A percentile compares a stretch with the other conserved stretches of the same genome.
Conservation (phyloP, 805 yeast species). For the Candida sphagnicola region DNA sequence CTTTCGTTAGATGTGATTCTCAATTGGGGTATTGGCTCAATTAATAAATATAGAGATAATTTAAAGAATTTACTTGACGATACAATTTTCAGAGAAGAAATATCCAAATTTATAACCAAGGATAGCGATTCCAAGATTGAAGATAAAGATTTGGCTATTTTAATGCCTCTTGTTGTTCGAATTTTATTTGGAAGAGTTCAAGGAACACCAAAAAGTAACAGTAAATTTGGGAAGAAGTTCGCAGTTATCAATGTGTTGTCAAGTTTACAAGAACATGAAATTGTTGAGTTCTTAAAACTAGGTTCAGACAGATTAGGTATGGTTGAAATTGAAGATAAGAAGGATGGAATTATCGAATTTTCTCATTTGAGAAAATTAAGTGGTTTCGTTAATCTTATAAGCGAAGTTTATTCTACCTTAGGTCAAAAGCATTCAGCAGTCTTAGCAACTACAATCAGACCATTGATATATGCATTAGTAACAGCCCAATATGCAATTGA, state of each 20-base stretch:
- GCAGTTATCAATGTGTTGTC: constrained; percentile 67
- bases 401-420: constrained; percentile 52
- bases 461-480: constrained; percentile 53
- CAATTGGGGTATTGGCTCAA: constrained; percentile 53
- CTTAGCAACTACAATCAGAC: constrained; percentile 49
- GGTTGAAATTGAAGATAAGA: constrained; percentile 24
- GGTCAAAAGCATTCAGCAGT: constrained; percentile 53
- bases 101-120: constrained; percentile 53
- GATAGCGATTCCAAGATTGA: constrained; percentile 52
- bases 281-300: constrained; percentile 57
- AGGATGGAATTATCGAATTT: constrained; percentile 18
- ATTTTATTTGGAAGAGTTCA: constrained; percentile 87
- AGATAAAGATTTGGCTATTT: constrained; percentile 49
- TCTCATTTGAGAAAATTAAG: constrained; percentile 42
- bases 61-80: constrained; percentile 76
- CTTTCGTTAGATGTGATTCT: constrained; percentile 67
- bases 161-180: constrained; percentile 72
- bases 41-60: constrained; percentile 69
- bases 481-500: constrained; percentile 40
- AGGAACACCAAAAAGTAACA: constrained; percentile 59
- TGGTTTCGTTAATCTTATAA: constrained; percentile 64
- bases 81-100: constrained; percentile 79
- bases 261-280: constrained; percentile 47
- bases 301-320: constrained; percentile 54
- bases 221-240: constrained; percentile 66